phyloP scores from a whole-genome alignment of 306 rosid species.

The Rosa chinensis region DNA sequence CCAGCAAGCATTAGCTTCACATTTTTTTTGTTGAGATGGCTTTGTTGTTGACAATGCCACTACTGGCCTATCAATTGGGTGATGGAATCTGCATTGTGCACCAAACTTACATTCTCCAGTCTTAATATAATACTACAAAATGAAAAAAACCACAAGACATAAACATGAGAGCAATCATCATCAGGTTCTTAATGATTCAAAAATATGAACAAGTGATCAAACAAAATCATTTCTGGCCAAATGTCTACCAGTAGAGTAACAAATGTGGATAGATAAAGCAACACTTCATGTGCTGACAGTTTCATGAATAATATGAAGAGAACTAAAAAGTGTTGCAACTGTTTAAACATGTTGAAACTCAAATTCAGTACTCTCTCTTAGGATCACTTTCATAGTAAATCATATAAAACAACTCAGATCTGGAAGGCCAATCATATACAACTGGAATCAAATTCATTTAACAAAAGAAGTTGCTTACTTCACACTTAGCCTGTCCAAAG shows the following conservation, averaged over 20 bases:
- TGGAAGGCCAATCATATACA: no score
- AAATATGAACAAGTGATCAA: neutral
- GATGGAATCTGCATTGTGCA: slow-evolving; percentile 85
- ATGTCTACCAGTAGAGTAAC: neutral
- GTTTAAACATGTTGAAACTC: no score
- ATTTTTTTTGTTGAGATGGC: slow-evolving; percentile 37
- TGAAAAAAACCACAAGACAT: neutral
- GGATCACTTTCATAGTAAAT: no score
- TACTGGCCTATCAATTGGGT: slow-evolving; percentile 81
- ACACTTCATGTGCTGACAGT: no score
- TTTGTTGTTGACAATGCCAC: slow-evolving; percentile 38
- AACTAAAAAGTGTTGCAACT: no score
- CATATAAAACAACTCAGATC: no score
- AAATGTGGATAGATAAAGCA: neutral
- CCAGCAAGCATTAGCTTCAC: slow-evolving; percentile 90
- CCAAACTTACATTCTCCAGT: slow-evolving; percentile 84
- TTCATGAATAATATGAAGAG: no score
- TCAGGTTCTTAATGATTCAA: neutral
- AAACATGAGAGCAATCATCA: neutral
- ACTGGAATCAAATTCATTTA: no score
- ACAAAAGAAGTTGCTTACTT: no score
- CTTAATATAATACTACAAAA: slow-evolving; percentile 83
- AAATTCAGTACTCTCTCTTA: no score
- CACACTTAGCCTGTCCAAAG: no score
- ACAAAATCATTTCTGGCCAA: neutral